Evolutionary conservation across 2,329 filamentous ascomycete genomes (phyloP).

Genomic region (Fusarium illudens): DNA sequence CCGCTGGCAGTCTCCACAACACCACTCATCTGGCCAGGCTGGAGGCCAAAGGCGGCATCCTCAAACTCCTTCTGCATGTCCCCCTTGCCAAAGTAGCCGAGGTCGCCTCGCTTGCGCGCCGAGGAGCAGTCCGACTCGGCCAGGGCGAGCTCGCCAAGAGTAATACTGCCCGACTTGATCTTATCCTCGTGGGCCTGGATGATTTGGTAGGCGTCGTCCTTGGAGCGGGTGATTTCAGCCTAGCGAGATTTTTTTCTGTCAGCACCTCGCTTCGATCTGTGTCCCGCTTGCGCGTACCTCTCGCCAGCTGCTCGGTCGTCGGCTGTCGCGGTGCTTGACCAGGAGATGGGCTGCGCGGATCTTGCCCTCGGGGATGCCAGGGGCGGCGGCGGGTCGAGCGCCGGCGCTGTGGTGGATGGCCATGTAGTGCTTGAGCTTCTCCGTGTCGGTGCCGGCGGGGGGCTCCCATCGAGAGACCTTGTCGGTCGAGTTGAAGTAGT

Average conservation of each 20-base stretch:
- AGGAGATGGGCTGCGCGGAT: slow-evolving; percentile 93
- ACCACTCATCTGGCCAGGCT: slow-evolving; percentile 85
- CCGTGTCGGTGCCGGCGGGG: slow-evolving; percentile 84
- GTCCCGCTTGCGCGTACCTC: slow-evolving; percentile 59
- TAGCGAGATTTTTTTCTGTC: slow-evolving; percentile 37
- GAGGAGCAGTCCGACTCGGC: slow-evolving; percentile 96
- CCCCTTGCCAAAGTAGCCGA: slow-evolving; percentile 92
- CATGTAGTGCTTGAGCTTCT: slow-evolving; percentile 95
- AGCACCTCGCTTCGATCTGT: background rate
- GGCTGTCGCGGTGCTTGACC: slow-evolving; percentile 90
- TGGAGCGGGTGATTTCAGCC: slow-evolving; percentile 84
- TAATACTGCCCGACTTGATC: slow-evolving; percentile 74
- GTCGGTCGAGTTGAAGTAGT: slow-evolving; percentile 92
- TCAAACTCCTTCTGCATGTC: slow-evolving; percentile 99
- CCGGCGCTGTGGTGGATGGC: slow-evolving; percentile 78
- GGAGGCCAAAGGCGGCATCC: slow-evolving; percentile 89
- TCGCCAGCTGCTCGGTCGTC: slow-evolving; percentile 91
- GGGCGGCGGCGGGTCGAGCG: slow-evolving; percentile 51
- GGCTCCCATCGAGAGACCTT: slow-evolving; percentile 97
- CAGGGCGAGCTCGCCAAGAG: slow-evolving; percentile 83
- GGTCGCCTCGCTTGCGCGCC: slow-evolving; percentile 89
- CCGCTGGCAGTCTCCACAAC: slow-evolving; percentile 94
- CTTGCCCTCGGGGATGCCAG: slow-evolving; percentile 71
- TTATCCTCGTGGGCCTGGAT: slow-evolving; percentile 77
- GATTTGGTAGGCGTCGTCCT: slow-evolving; percentile 84